phyloP scores from a whole-genome alignment of 1,139 yeast genomes.

The Fermentozyma sake region DNA sequence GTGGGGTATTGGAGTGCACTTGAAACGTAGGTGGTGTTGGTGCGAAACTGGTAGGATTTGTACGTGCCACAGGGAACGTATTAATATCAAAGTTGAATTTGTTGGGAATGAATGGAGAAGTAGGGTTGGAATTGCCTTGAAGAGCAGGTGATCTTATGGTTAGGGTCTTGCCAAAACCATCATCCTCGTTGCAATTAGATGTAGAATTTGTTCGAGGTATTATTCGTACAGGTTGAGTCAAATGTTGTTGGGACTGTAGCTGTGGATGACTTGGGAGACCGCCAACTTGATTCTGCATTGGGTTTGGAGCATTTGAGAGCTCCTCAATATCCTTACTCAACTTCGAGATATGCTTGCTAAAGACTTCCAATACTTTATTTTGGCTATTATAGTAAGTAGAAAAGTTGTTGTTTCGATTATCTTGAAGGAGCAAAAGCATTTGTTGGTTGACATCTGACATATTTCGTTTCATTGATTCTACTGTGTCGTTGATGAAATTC shows the following conservation, averaged over 20 bases:
- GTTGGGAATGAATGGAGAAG: slow-evolving; percentile 13
- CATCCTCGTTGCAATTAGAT: too few species aligned
- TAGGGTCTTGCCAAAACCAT: too few species aligned
- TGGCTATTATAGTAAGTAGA: slow-evolving; percentile 6
- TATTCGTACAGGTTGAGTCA: too few species aligned
- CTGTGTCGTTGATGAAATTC: slow-evolving; percentile 21
- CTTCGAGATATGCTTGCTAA: slow-evolving; percentile 19
- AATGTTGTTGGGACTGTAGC: slow-evolving; percentile 7
- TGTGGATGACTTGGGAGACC: too few species aligned
- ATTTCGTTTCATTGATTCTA: slow-evolving; percentile 12
- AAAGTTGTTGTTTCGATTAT: too few species aligned
- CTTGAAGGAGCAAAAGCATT: slow-evolving; percentile 9
- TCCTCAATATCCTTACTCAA: slow-evolving; percentile 24
- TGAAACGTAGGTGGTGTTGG: background rate
- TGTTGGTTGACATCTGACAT: slow-evolving; percentile 11
- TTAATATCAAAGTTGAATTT: slow-evolving; percentile 12
- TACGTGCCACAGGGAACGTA: slow-evolving; percentile 6
- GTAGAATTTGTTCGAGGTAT: too few species aligned
- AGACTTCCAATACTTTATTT: slow-evolving; percentile 15
- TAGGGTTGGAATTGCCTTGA: slow-evolving; percentile 9
- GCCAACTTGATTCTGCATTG: slow-evolving; percentile 1
- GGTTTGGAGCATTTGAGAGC: slow-evolving; percentile 4
- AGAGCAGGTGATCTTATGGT: too few species aligned
- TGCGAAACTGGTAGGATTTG: too few species aligned
- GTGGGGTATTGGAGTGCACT: background rate